A percentile compares a stretch with the other conserved stretches of the same genome.
These are phyloP conservation scores for Pichia ethanolica DNA, from an alignment of 805 yeast species.

Conservation along the genomic window DNA sequence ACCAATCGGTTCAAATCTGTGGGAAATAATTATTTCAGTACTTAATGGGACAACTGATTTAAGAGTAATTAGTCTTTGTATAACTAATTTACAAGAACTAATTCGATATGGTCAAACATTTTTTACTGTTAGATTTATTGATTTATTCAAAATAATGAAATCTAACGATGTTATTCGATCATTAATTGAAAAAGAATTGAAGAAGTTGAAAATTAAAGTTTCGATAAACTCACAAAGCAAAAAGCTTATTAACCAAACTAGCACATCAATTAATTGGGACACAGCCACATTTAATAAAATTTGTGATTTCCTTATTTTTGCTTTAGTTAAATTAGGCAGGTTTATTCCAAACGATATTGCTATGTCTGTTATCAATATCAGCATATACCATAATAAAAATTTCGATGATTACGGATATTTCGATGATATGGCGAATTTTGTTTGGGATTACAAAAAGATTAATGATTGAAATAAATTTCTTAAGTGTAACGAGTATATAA, in stretches of 20 bases:
- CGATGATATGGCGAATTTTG: conserved; percentile 16
- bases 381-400: conserved; percentile 19
- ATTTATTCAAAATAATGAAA: conserved; percentile 26
- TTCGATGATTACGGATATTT: conserved; percentile 23
- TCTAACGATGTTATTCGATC: conserved; percentile 7
- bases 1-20: conserved; percentile 44
- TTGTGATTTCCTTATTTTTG: conserved; percentile 28
- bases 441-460: not conserved
- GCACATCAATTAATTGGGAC: conserved; percentile 24
- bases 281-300: conserved; percentile 19
- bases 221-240: no score
- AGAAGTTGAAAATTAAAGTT: not conserved
- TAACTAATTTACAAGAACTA: conserved; percentile 22
- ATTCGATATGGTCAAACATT: conserved; percentile 38
- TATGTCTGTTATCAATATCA: conserved; percentile 29
- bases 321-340: conserved; percentile 34
- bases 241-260: conserved; percentile 14
- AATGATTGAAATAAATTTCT: not conserved
- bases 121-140: conserved; percentile 38
- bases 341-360: conserved; percentile 34
- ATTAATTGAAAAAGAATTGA: conserved; percentile 11
- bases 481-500: no score
- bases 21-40: conserved; percentile 38
- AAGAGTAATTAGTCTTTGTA: conserved; percentile 24
- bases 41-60: conserved; percentile 18